Base-by-base conservation (phyloP, 768 basidiomycete genomes). In the Podaxis sp. region DNA sequence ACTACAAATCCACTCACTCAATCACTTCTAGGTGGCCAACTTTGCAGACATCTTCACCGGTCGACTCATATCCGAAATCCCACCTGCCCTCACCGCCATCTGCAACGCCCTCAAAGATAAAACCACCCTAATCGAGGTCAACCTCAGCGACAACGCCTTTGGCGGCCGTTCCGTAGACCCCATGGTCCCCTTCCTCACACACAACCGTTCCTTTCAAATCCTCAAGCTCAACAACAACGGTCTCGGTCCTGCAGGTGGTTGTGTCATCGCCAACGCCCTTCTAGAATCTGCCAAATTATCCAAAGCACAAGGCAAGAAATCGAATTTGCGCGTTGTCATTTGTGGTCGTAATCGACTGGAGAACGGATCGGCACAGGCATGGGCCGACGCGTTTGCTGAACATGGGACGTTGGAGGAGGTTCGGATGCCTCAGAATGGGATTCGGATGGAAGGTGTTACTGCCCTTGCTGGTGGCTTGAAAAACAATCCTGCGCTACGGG, bases 41-140 rank as follows among this genome's bases (percentile, higher is more conserved):
- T 91, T 98, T 65, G 90, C 93, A 32, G 96, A 98, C 76, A 95
- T 99, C 74, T 99, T 99, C 77, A 98, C 96, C 2, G 93, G 95
- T 57, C 91, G 96, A 64, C 83, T 97, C 69, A 98, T 98, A 77
- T 81, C 85, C 62, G 96, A 99, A 73, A 98, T 99, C 70, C 97
- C 96, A 4, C 82, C 76, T 61, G 93, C 97, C 14, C 86, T 99
- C 50, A 82, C 86, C 38, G 89, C 91, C 37, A 84, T 99, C 65
- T 97, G 95, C 71, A 85, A 93, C 67, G 87, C 95, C 11, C 84
- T 99, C 62, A 86, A 85, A 67, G 80, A 85, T 67, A 92, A 92
- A 68, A 81, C 86, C 3, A 84, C 89, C 2, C 87, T 99, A 51
- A 79, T 89, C 56, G 91, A 94, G 73, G 82, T 99, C 67, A 84